Base-by-base conservation (phyloP, 108 stramenopile species). In the Nannochloropsis salina region DNA sequence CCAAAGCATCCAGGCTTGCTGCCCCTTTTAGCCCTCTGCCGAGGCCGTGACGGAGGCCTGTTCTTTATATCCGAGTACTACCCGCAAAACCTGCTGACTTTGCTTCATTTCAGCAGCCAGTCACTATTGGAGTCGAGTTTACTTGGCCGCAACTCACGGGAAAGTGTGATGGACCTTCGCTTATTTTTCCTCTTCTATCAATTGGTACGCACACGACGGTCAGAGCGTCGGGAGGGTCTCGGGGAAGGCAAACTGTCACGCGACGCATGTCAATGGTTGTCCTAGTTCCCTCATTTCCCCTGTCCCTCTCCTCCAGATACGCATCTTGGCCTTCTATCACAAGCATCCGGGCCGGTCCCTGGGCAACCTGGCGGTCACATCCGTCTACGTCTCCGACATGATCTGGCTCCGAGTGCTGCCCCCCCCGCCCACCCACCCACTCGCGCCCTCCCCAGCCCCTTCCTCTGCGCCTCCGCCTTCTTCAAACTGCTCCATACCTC, bases 361-460 rank as follows among this genome's bases (percentile, higher is more conserved):
- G 20, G 61, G 61, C 15, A 74, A 74, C 6, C 61, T 74, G 20
- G 15, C 61, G 61, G n/a, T 74, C 20, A 74, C 15, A 74, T 74
- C 61, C 61, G 6, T 74, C n/a, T 74, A 74, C 6, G 44, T 88
- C 21, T 80, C 41, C 10, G 84, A 80, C 80, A 41, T 31, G 5
- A 42, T 84, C 80, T 87, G 86, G 86, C n/a, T 84, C 42, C 82
- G 84, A 9, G 9, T 84, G 8, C 45, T 82, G 22, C 85, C 80
- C 47, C 6, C 41, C 42, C 9, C 44, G 20, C 61, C 61, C 0
- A n/a, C 61, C 8, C 31, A 0, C 31, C 20, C n/a, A 1, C 61
- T 74, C 61, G 20, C 61, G 9, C 42, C 47, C 22, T 43, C 47
- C 11, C 44, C 47, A 20, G 40, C 40, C 10, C 74, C 1, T 41